Evolutionary conservation across 305 asterid genomes (phyloP), one percentile per base, ranked within the genome.

Genomic region (Rubia tinctorum): DNA sequence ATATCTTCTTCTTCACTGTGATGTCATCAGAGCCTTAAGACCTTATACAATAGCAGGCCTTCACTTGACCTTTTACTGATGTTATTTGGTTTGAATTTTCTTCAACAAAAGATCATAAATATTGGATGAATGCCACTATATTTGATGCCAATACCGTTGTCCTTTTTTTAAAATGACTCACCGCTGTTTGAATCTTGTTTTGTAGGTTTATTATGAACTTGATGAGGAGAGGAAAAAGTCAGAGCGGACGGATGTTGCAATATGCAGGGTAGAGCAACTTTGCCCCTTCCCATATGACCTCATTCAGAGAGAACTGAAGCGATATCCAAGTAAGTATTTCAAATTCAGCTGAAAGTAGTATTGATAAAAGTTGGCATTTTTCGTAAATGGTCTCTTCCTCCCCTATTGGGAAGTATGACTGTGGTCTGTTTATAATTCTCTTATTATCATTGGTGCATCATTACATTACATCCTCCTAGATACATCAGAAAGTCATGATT

Each of bases 281-380:
- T 91, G 96, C 58, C 99, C 98, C 70, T 91, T 94, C 90, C 97
- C 99, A 0, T 89, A 94, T 27, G 93, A 91, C 77, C 97, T 94
- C 71, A 65, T 90, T 83, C 99, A 87, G 77, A 96, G 97, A 76
- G 99, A 94, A 84, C 84, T 94, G 40, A 94, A 88, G 78, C 86
- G 96, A 86, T 94, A 94, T 82, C 97, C 97, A 78, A 94, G 97
- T 94, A 86, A 45, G 96, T 65, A 2, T 25, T 59, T 60, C 45
- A 23, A 71, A 40, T 14, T 59, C 27, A 7, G 1, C 17, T 10
- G 14, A 22, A 59, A 22, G 20, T 59, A 25, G 73, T 34, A 25
- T 69, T 27, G 62, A 59, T 59, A 9, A 71, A n/a, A 71, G 27
- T 42, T 23, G 23, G 37, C 22, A 42, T 39, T 10, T 58, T 42